Evolutionary conservation across 192 early-diverging fungal genomes (phyloP), one percentile per base, ranked within the genome.

Genomic region (Chytriomyces hyalinus): DNA sequence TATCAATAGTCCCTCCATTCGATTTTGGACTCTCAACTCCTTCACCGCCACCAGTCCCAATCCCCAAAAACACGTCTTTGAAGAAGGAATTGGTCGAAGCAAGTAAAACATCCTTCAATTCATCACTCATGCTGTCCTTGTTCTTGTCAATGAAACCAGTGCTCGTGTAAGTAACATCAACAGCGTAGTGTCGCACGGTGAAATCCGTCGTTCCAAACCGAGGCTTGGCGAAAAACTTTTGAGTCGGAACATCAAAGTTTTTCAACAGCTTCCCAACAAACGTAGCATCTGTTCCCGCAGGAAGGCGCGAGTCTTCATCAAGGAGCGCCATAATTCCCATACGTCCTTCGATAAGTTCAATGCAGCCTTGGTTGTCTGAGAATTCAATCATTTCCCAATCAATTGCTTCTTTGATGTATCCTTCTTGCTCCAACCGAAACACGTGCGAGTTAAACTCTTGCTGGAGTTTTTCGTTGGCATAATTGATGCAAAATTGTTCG

Each of bases 371-470:
- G 85, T 98, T 98, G 86, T 98, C 95, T 82, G 94, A 94, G 82
- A 94, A 98, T 65, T 92, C 87, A 76, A 98, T 98, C 89, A 91
- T 64, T 44, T 17, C 50, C 84, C 84, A 85, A 9, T 67, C 80
- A 20, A 85, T 85, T n/a, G 61, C 78, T 61, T 85, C 84, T 65
- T 89, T 86, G 26, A 93, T 92, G 74, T 98, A 98, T 74, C 95
- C 94, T 77, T 98, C 95, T 85, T 98, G 96, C 83, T 98, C 96
- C 8, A 93, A 85, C 82, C 97, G 97, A 47, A 98, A 89, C 20
- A 95, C 97, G 68, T 97, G 84, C 78, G 97, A 93, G 65, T 97
- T 97, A 73, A 98, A 98, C 73, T 98, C 93, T 78, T 97, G 95
- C 78, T 98, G 96, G 50, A 97, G 84, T 80, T 96, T 97, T 79